Evolutionary conservation across 441 rosid genomes (phyloP), one percentile per base, ranked within the genome.

Genomic region (Flueggea neowawraea): DNA sequence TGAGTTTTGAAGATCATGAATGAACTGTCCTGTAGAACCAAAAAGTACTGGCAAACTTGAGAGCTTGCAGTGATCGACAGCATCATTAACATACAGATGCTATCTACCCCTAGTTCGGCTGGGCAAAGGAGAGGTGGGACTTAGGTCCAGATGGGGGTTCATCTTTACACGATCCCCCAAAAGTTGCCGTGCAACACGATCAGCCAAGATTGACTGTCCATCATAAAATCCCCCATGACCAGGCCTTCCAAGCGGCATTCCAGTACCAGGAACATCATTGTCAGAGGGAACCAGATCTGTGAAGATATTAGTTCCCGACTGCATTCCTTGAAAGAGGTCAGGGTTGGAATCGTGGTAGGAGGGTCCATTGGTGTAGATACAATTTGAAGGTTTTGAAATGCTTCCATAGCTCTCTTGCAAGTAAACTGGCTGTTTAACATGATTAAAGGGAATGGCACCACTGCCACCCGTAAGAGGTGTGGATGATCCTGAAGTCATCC

Each of bases 401-500:
- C 67, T 80, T 57, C 76, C 76, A 59, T 76, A 68, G 63, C 87
- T 78, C 61, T 87, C 93, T 60, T 77, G 87, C 66, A 80, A 54
- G 75, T 78, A 75, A 69, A 68, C 72, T 6, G 83, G 67, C 61
- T 82, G 93, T 68, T 82, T 84, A 71, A 69, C 57, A 52, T 81
- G 82, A 67, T 77, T 73, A 64, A 76, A 81, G 39, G 91, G 91
- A 66, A 83, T 65, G 22, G 87, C 67, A 55, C 87, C 90, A 36
- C 66, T 68, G 50, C 88, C 88, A 66, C 85, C 84, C 6, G 90
- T 76, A 47, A 84, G 79, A 60, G 90, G 95, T 16, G 91, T 85
- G 52, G 91, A 87, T 17, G 95, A 64, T 50, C 87, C 94, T 61
- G 94, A 85, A 41, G 82, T 55, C n/a, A 91, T 75, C 55, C 82